These are phyloP conservation scores for Cladosporium sp. DNA, from an alignment of 2,329 filamentous ascomycete genomes.

Conservation along the genomic window DNA sequence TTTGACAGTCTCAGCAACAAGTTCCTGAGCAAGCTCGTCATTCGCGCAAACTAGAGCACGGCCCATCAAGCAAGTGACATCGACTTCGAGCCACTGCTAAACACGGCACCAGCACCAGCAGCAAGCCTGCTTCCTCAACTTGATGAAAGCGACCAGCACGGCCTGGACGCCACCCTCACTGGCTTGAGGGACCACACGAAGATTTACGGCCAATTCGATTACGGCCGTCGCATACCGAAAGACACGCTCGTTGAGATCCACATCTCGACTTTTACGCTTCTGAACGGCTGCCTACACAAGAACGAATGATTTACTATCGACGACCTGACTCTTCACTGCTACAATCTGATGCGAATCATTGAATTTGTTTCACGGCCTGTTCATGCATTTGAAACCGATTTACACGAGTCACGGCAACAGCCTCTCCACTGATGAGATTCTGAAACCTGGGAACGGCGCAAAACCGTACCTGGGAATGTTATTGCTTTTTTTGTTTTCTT, in stretches of 20 bases:
- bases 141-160: slow-evolving; percentile 8
- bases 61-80: not conserved
- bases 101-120: not conserved
- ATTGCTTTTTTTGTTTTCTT: slow-evolving; percentile 13
- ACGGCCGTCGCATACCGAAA: not conserved
- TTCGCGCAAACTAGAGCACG: slow-evolving; percentile 73
- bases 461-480: not conserved
- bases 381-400: not conserved
- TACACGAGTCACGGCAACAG: not conserved
- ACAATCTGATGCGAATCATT: not conserved
- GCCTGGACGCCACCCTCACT: slow-evolving; percentile 11
- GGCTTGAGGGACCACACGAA: slow-evolving; percentile 15
- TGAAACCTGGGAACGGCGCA: not conserved
- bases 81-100: not conserved
- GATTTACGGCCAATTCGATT: not conserved
- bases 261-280: slow-evolving; percentile 1
- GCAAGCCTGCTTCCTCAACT: slow-evolving; percentile 10
- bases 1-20: slow-evolving; percentile 97
- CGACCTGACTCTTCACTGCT: not conserved
- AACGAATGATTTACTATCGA: not conserved
- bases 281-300: slow-evolving; percentile 10
- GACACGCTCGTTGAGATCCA: slow-evolving; percentile 1
- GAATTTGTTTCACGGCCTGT: not conserved
- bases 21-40: slow-evolving; percentile 93
- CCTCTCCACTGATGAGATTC: not conserved